These are phyloP conservation scores for Nidularia pulvinata DNA, from an alignment of 768 basidiomycete species.

Conservation along the genomic window DNA sequence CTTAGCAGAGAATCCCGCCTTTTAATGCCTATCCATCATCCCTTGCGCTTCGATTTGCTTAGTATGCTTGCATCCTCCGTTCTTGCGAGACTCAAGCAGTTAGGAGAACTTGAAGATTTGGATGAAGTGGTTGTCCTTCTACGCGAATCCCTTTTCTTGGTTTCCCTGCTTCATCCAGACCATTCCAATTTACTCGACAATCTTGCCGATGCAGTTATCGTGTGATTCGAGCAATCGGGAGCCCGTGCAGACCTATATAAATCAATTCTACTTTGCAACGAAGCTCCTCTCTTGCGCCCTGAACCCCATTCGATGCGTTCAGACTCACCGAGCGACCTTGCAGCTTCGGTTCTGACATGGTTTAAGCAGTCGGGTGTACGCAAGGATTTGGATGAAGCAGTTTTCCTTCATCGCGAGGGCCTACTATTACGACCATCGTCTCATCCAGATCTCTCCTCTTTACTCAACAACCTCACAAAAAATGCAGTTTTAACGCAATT, in stretches of 20 bases:
- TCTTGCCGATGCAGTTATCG: too few relatives aligned
- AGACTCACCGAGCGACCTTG: background rate
- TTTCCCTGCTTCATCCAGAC: too few relatives aligned
- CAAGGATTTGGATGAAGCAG: background rate
- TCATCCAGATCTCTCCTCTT: background rate
- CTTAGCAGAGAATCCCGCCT: background rate
- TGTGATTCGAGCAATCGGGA: too few relatives aligned
- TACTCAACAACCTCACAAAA: background rate
- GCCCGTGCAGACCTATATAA: too few relatives aligned
- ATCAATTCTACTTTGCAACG: too few relatives aligned
- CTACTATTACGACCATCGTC: background rate
- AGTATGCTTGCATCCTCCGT: background rate
- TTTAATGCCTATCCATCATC: background rate
- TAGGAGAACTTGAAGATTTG: background rate
- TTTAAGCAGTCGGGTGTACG: background rate
- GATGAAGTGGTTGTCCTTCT: background rate
- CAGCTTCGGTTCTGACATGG: background rate
- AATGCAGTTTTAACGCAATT: background rate
- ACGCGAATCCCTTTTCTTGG: too few relatives aligned
- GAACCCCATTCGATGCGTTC: too few relatives aligned
- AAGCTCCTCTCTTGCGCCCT: too few relatives aligned
- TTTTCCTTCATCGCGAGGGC: background rate
- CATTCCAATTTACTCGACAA: too few relatives aligned
- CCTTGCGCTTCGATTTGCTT: background rate
- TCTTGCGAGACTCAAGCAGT: background rate